Evolutionary conservation across 2,329 filamentous ascomycete species (phyloP), one percentile per base, ranked within the genome.

Genomic region (Delphinella strobiligena): DNA sequence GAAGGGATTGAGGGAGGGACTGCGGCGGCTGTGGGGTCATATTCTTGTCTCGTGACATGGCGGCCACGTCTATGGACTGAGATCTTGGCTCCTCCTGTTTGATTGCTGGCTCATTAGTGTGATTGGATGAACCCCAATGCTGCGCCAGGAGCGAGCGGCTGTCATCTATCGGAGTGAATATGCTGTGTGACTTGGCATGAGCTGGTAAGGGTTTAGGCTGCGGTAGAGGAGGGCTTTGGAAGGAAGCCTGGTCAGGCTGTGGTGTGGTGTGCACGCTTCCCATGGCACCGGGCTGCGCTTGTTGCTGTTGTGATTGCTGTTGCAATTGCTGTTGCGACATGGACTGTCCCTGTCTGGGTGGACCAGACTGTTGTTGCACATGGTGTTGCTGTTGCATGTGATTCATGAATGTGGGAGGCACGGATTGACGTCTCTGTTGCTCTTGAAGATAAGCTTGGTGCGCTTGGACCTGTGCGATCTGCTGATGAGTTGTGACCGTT

Each of bases 111-210:
- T 73, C 68, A 34, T 61, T 55, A 36, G 71, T 61, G 47, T 67
- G 67, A 35, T 69, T 60, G 36, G 77, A 75, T 2, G 73, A 68
- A 8, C 65, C 66, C 66, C 66, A 79, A 57, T 94, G 87, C 48
- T 89, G 84, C 10, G 85, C 86, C 32, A 95, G 64, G 43, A 95
- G 80, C 1, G 88, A 95, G 36, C 84, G 75, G 51, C 82, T 87
- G 56, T 94, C 88, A 52, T 96, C 91, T 46, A 98, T 93, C 0
- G 91, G 91, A 0, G 91, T 98, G 56, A 96, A 96, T 44, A 98
- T 96, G 59, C 88, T 95, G 56, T 88, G 81, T 16, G 81, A 80
- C 58, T 88, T 88, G 24, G 70, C 62, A 24, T 64, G 60, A 15
- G 54, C 62, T 5, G 70, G 68, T 3, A 74, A 51, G 4, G 83